Conservation (phyloP, 768 basidiomycete genomes). For the Piloderma croceum region DNA sequence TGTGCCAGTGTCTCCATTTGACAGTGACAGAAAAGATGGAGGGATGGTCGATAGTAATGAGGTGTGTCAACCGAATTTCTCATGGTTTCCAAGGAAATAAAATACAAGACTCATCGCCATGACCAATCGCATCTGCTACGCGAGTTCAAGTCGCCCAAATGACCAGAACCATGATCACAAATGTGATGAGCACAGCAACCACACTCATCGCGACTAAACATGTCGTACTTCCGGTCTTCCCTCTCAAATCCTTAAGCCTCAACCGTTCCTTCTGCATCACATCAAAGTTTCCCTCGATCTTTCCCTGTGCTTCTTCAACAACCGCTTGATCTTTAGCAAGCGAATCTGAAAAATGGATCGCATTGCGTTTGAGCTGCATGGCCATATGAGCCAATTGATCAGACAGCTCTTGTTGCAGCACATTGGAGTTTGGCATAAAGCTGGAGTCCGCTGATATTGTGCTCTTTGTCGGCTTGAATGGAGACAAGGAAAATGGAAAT, state of each 20-base stretch:
- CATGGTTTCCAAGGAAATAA: no score
- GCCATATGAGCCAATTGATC: conserved; percentile 81
- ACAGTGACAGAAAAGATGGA: no score
- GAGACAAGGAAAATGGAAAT: conserved; percentile 15
- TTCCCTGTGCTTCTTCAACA: conserved; percentile 59
- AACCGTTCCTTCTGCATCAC: conserved; percentile 62
- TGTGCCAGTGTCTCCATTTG: no score
- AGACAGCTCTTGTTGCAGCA: conserved; percentile 69
- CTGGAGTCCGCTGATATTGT: conserved; percentile 26
- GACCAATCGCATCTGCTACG: no score
- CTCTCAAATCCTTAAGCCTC: conserved; percentile 54
- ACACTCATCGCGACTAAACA: conserved; percentile 65
- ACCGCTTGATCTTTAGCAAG: conserved; percentile 72
- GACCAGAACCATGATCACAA: conserved; percentile 64
- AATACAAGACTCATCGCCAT: no score
- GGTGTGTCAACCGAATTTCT: no score
- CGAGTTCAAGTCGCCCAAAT: no score
- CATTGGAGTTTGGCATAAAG: conserved; percentile 48
- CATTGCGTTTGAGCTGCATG: conserved; percentile 77
- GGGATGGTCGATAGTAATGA: no score
- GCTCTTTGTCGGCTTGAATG: conserved; percentile 24
- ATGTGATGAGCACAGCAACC: conserved; percentile 61
- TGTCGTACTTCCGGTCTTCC: conserved; percentile 65
- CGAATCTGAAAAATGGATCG: conserved; percentile 67
- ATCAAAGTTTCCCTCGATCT: conserved; percentile 69